Percentiles rank a stretch among this genome's conserved stretches.
Conservation (phyloP, 1,284 basidiomycete genomes). For the Leccinum fallax region DNA sequence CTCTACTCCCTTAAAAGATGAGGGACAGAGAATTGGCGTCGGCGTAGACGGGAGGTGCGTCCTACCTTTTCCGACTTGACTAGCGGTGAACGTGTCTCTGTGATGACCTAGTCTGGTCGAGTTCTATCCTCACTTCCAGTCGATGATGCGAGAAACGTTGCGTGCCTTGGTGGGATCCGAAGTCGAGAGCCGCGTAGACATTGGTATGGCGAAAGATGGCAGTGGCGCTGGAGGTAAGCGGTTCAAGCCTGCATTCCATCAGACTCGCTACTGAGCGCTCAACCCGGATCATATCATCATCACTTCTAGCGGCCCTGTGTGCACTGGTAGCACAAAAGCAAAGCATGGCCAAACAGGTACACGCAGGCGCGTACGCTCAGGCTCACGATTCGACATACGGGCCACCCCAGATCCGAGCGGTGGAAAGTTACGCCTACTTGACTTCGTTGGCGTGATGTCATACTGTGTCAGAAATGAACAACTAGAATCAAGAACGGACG, state of each 20-base stretch:
- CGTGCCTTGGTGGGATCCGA: constrained; percentile 77
- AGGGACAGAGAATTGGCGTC: constrained; percentile 62
- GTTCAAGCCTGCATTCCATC: not conserved
- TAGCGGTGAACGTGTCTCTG: not conserved
- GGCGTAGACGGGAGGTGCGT: constrained; percentile 87
- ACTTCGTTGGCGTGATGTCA: constrained; percentile 26
- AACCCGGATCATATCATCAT: constrained; percentile 7
- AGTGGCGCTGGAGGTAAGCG: constrained; percentile 93
- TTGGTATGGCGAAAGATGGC: constrained; percentile 95
- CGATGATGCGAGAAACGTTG: constrained; percentile 73
- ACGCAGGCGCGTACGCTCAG: constrained; percentile 6
- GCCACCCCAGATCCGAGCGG: constrained; percentile 16
- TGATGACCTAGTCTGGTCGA: constrained; percentile 73
- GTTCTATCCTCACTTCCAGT: constrained; percentile 86
- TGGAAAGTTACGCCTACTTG: constrained; percentile 15
- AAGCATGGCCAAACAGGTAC: constrained; percentile 13
- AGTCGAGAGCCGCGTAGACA: constrained; percentile 77
- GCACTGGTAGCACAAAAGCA: constrained; percentile 49
- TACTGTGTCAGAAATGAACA: not conserved
- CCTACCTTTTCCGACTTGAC: not conserved
- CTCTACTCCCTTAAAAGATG: constrained; percentile 40
- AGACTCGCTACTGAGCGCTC: not conserved
- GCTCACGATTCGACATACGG: constrained; percentile 9
- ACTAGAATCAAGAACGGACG: not conserved
- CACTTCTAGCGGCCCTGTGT: constrained; percentile 66